Conservation (phyloP, 2,329 filamentous ascomycete species). For the Aspergillus neoniger region DNA sequence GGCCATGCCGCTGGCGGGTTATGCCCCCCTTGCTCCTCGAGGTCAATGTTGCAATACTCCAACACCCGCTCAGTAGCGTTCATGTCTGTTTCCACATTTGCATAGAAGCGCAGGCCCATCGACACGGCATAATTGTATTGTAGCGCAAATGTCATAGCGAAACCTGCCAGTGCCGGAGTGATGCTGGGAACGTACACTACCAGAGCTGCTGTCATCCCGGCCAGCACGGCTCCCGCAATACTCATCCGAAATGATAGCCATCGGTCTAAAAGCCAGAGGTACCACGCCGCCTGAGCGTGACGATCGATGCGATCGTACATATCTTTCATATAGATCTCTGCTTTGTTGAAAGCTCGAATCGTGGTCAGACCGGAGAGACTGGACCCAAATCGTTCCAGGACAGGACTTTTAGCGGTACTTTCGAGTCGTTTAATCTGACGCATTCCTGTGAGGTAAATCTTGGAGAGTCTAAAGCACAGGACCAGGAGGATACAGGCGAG, state of each 20-base stretch:
- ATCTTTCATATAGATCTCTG: conserved; percentile 63
- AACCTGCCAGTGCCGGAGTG: conserved; percentile 71
- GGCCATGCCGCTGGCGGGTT: conserved; percentile 74
- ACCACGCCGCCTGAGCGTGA: conserved; percentile 65
- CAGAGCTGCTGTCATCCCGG: conserved; percentile 64
- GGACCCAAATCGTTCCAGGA: conserved; percentile 76
- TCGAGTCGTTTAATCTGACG: conserved; percentile 65
- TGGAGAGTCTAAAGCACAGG: conserved; percentile 60
- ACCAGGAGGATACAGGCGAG: conserved; percentile 60
- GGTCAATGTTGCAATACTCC: conserved; percentile 71
- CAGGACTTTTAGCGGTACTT: conserved; percentile 71
- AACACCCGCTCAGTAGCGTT: conserved; percentile 75
- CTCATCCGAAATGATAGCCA: conserved; percentile 76
- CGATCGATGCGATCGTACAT: conserved; percentile 71
- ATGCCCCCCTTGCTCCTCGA: conserved; percentile 64
- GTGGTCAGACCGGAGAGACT: conserved; percentile 71
- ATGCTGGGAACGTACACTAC: conserved; percentile 65
- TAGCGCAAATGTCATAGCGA: conserved; percentile 72
- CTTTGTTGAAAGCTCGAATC: conserved; percentile 74
- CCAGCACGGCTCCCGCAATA: conserved; percentile 71
- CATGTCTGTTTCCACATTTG: conserved; percentile 74
- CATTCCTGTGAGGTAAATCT: conserved; percentile 65
- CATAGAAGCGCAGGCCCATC: conserved; percentile 69
- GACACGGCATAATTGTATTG: conserved; percentile 69
- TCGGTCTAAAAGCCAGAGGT: conserved; percentile 71